Evolutionary conservation across 805 yeast genomes (phyloP).

Genomic region (Soucietia sequanensis): DNA sequence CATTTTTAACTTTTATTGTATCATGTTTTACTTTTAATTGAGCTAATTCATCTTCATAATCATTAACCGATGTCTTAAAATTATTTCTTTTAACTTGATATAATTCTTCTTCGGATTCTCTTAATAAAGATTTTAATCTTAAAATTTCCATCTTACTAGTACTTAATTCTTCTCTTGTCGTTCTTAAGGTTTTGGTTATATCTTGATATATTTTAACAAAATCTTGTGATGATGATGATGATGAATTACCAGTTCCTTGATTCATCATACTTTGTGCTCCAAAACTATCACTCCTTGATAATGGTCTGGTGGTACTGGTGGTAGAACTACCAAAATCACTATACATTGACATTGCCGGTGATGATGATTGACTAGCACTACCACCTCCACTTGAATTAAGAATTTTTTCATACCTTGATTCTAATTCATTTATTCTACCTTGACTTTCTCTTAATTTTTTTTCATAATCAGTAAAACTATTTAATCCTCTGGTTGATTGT

Average conservation of each 20-base stretch:
- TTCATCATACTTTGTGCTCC: constrained; percentile 8
- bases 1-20: constrained; percentile 53
- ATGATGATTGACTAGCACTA: constrained; percentile 4
- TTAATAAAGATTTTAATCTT: constrained; percentile 38
- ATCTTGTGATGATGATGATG: constrained; percentile 37
- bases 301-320: constrained; percentile 1
- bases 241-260: neutral
- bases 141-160: constrained; percentile 41
- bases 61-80: constrained; percentile 35
- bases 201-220: constrained; percentile 52
- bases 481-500: constrained; percentile 40
- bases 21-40: constrained; percentile 58
- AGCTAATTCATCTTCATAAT: constrained; percentile 38
- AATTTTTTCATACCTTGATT: constrained; percentile 21
- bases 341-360: neutral
- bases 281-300: constrained; percentile 35
- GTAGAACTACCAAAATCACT: neutral
- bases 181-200: constrained; percentile 41
- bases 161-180: constrained; percentile 44
- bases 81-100: constrained; percentile 41
- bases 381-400: constrained; percentile 14
- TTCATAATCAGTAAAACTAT: constrained; percentile 34
- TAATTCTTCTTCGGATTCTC: constrained; percentile 44
- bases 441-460: constrained; percentile 35
- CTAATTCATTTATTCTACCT: constrained; percentile 30